Conservation (phyloP, 2,329 filamentous ascomycete species). For the Didymella sp. region DNA sequence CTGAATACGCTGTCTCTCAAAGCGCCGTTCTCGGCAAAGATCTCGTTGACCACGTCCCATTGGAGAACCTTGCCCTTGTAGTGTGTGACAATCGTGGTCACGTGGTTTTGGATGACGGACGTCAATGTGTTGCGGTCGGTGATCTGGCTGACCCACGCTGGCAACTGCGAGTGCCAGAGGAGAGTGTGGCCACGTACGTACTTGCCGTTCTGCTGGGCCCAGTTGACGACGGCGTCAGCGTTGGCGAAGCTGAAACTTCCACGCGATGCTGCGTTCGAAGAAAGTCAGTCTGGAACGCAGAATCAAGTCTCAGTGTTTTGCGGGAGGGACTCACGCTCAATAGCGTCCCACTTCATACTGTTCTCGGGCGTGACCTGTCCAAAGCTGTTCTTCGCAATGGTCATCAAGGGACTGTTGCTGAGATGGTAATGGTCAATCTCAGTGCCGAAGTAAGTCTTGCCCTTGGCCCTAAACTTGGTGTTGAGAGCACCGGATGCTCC, state of each 20-base stretch:
- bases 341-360: not conserved
- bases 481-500: not conserved
- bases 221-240: not conserved
- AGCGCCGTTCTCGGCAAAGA: not conserved
- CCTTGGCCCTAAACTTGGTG: not conserved
- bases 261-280: not conserved
- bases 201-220: not conserved
- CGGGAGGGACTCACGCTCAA: not conserved
- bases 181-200: not conserved
- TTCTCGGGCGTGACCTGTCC: not conserved
- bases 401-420: not conserved
- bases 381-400: not conserved
- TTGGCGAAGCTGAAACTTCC: not conserved
- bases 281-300: not conserved
- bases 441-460: conserved; percentile 1
- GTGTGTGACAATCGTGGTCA: not conserved
- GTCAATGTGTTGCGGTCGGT: not conserved
- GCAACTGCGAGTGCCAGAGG: not conserved
- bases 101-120: not conserved
- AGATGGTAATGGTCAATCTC: conserved; percentile 6
- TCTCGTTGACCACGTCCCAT: not conserved
- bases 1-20: not conserved
- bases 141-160: not conserved
- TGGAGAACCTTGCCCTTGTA: not conserved
- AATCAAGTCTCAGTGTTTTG: not conserved